Evolutionary conservation across 116 monocot species (phyloP), one percentile per base, ranked within the genome.

Genomic region (Cymodocea nodosa): DNA sequence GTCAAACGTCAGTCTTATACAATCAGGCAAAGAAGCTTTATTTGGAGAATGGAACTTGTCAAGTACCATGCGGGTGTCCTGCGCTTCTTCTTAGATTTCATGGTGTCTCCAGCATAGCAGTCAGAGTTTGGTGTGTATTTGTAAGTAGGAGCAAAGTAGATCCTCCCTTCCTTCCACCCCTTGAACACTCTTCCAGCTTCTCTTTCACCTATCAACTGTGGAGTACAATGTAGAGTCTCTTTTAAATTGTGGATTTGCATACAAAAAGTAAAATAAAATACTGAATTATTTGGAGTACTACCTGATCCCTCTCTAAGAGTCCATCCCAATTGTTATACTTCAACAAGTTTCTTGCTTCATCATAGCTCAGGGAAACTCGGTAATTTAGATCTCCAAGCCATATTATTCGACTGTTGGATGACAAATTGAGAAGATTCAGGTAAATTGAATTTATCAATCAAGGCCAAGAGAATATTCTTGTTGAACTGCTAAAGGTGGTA

Each of bases 371-470:
- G 1, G 87, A 58, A 2, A 92, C 69, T 23, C 92, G 86, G 50
- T 99, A 99, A 68, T 99, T 99, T 68, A 99, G 75, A 74, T 99
- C 99, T 4, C 99, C 92, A 16, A 99, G 68, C 99, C 99, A 99
- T 34, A 99, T 83, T 25, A 86, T 77, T 30, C 82, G 86, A 53
- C 89, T 99, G 74, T 11, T 24, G 19, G 18, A 51, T 34, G 23
- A 23, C 15, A 35, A 68, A 61, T 44, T n/a, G 17, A 44, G 18
- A 59, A 25, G 56, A 14, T 6, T 64, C 9, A 18, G 5, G 58
- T 10, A 36, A 25, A 64, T 25, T 58, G 20, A 24, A 58, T 23
- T 58, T 20, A 24, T 23, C 58, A 25, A 20, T 57, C 23, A 25
- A 13, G 25, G 23, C 23, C 25, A 22, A 23, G 57, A 57, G 7